A percentile compares a stretch with the other conserved stretches of the same genome.
These are phyloP conservation scores for Lasiodiplodia sp. DNA, from an alignment of 2,329 filamentous ascomycete species.

Conservation along the genomic window DNA sequence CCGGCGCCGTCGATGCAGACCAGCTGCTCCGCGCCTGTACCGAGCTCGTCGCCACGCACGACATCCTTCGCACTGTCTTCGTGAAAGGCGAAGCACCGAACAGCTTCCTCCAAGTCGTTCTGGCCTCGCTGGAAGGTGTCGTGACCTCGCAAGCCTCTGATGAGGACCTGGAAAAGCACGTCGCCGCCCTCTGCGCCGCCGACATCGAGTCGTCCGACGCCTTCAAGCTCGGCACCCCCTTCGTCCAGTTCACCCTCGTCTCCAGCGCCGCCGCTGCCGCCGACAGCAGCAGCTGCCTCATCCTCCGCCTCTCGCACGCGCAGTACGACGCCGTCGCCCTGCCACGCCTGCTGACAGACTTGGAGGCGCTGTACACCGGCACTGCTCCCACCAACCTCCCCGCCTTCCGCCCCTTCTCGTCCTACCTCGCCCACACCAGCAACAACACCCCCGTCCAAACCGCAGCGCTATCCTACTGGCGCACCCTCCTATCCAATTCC, in stretches of 20 bases:
- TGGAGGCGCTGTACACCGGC: conserved; percentile 62
- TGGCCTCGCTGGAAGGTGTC: conserved; percentile 61
- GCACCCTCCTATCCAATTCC: conserved; percentile 65
- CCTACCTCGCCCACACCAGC: conserved; percentile 50
- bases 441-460: conserved; percentile 68
- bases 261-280: conserved; percentile 50
- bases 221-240: conserved; percentile 66
- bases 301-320: conserved; percentile 71
- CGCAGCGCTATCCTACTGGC: conserved; percentile 66
- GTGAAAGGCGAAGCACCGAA: conserved; percentile 46
- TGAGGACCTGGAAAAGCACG: conserved; percentile 60
- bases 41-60: conserved; percentile 65
- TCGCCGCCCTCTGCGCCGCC: conserved; percentile 59
- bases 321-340: conserved; percentile 75
- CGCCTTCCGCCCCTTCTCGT: conserved; percentile 51
- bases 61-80: conserved; percentile 72
- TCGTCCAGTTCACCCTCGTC: conserved; percentile 62
- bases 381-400: conserved; percentile 36
- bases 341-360: conserved; percentile 67
- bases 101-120: conserved; percentile 60
- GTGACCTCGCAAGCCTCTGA: conserved; percentile 45
- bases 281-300: conserved; percentile 55
- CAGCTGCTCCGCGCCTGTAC: conserved; percentile 61
- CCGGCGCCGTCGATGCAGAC: conserved; percentile 53
- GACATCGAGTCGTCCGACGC: conserved; percentile 59